These are phyloP conservation scores for Agrocybe pediades DNA, from an alignment of 768 basidiomycete species.

Conservation along the genomic window DNA sequence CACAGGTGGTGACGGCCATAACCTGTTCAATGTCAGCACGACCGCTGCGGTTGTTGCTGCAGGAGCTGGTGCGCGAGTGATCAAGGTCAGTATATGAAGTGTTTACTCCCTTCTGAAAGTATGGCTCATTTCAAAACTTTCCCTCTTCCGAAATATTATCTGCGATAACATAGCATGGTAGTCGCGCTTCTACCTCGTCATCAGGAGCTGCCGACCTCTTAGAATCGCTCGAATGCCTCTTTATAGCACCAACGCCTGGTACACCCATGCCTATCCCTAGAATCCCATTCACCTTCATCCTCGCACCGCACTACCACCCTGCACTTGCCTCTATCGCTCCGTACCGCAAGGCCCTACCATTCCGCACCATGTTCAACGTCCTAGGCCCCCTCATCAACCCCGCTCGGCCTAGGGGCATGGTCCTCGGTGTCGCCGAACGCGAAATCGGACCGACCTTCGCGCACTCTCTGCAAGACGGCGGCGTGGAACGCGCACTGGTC, in stretches of 20 bases:
- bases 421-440: slow-evolving; percentile 85
- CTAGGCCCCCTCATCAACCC: slow-evolving; percentile 96
- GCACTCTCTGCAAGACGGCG: slow-evolving; percentile 66
- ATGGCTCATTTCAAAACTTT: too few relatives aligned
- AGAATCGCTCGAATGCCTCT: slow-evolving; percentile 78
- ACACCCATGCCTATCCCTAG: slow-evolving; percentile 59
- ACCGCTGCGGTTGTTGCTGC: slow-evolving; percentile 93
- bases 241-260: slow-evolving; percentile 62
- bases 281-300: slow-evolving; percentile 88
- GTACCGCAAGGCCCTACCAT: slow-evolving; percentile 82
- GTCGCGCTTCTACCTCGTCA: slow-evolving; percentile 87
- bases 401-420: slow-evolving; percentile 81
- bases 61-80: slow-evolving; percentile 89
- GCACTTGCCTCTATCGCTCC: slow-evolving; percentile 80
- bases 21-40: slow-evolving; percentile 97
- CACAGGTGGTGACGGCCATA: slow-evolving; percentile 93
- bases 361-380: slow-evolving; percentile 96
- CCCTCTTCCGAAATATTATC: too few relatives aligned
- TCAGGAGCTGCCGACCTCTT: slow-evolving; percentile 95
- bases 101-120: too few relatives aligned
- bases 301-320: slow-evolving; percentile 94
- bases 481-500: slow-evolving; percentile 83
- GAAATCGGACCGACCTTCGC: slow-evolving; percentile 85
- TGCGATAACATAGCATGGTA: slow-evolving; percentile 69
- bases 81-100: too few relatives aligned